A percentile compares a stretch with the other conserved stretches of the same genome.
These are phyloP conservation scores for Xeromyces bisporus DNA, from an alignment of 495 filamentous ascomycete species.

Conservation along the genomic window DNA sequence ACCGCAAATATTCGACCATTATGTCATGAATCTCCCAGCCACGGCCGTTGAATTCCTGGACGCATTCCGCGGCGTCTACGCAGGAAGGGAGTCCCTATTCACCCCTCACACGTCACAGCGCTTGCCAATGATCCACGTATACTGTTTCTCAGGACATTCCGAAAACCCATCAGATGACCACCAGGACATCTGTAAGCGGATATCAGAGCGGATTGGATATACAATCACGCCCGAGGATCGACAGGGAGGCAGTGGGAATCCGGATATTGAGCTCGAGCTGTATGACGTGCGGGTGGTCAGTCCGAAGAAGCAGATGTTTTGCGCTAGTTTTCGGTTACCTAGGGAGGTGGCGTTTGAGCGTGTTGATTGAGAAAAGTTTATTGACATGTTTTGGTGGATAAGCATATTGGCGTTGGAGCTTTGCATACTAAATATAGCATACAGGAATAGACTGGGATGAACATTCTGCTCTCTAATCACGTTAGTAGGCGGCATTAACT, in stretches of 20 bases:
- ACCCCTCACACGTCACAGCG: slow-evolving; percentile 34
- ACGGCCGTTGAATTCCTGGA: slow-evolving; percentile 70
- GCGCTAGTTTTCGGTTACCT: slow-evolving; percentile 77
- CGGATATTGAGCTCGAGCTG: slow-evolving; percentile 42
- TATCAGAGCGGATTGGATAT: slow-evolving; percentile 44
- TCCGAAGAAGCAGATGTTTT: slow-evolving; percentile 92
- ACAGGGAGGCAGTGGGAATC: slow-evolving; percentile 23
- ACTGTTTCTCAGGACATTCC: slow-evolving; percentile 70
- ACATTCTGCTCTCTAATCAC: no score
- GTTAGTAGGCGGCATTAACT: no score
- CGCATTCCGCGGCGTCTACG: slow-evolving; percentile 71
- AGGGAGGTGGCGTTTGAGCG: slow-evolving; percentile 59
- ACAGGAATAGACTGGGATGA: no score
- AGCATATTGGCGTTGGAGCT: no score
- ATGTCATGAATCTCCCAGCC: slow-evolving; percentile 93
- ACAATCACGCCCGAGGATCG: slow-evolving; percentile 41
- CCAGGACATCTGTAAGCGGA: slow-evolving; percentile 49
- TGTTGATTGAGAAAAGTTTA: no score
- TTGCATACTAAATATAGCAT: no score
- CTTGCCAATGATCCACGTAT: slow-evolving; percentile 75
- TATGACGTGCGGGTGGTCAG: slow-evolving; percentile 76
- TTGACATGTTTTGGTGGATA: no score
- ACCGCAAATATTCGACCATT: slow-evolving; percentile 59
- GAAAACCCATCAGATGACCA: slow-evolving; percentile 46
- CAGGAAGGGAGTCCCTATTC: slow-evolving; percentile 47